Conservation (phyloP, 2,329 filamentous ascomycete genomes). For the Ophiostoma ulmi region DNA sequence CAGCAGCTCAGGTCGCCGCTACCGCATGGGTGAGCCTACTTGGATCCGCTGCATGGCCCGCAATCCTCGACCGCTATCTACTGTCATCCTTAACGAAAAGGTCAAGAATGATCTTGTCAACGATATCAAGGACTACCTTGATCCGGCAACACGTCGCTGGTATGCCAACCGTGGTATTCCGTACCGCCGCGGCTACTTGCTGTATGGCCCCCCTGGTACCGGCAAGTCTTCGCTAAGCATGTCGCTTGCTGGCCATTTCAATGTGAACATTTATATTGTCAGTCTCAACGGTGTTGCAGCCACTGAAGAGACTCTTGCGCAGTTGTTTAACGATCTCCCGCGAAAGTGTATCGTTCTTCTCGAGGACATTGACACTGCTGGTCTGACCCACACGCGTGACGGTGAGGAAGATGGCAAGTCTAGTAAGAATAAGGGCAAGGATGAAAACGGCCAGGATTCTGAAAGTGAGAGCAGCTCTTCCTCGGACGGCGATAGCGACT, state of each 20-base stretch:
- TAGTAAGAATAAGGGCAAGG: constrained; percentile 14
- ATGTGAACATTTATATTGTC: constrained; percentile 67
- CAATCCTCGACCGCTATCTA: constrained; percentile 57
- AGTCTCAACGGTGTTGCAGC: constrained; percentile 58
- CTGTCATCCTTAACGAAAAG: constrained; percentile 58
- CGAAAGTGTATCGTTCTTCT: constrained; percentile 66
- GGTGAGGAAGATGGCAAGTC: constrained; percentile 24
- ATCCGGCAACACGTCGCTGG: constrained; percentile 63
- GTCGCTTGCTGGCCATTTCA: constrained; percentile 64
- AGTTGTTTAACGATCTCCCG: constrained; percentile 62
- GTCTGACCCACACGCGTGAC: constrained; percentile 58
- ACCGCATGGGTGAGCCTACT: constrained; percentile 37
- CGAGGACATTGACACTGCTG: constrained; percentile 71
- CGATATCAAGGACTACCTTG: constrained; percentile 59
- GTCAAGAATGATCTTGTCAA: constrained; percentile 55
- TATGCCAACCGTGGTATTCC: constrained; percentile 80
- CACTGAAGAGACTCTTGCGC: constrained; percentile 60
- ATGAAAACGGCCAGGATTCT: constrained; percentile 13
- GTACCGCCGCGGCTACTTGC: constrained; percentile 76
- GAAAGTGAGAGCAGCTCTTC: constrained; percentile 24
- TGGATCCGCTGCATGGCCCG: constrained; percentile 62
- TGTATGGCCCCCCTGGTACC: constrained; percentile 74
- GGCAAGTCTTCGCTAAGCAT: constrained; percentile 71
- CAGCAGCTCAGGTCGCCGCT: constrained; percentile 37
- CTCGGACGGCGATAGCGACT: constrained; percentile 11